phyloP scores from a whole-genome alignment of 2,329 filamentous ascomycete species.

The Botrytis porri region DNA sequence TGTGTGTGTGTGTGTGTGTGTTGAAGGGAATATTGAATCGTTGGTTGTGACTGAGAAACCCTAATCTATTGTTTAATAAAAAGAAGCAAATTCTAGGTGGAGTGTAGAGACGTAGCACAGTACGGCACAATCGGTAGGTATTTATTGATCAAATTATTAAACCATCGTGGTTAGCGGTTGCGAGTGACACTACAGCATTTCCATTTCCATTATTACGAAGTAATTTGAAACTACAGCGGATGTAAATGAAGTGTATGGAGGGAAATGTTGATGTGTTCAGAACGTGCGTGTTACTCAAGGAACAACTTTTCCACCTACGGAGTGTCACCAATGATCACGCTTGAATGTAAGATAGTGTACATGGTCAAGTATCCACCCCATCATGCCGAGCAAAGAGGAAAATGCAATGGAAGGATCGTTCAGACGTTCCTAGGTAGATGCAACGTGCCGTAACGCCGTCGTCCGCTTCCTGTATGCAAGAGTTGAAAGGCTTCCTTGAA shows the following conservation, averaged over 20 bases:
- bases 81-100: not conserved
- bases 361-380: not conserved
- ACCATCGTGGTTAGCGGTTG: not conserved
- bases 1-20: not conserved
- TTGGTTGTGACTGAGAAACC: not conserved
- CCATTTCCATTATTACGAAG: not conserved
- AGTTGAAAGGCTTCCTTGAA: not conserved
- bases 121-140: not conserved
- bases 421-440: not conserved
- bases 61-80: not conserved
- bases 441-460: slow-evolving; percentile 11
- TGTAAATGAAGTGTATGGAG: not conserved
- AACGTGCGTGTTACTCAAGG: not conserved
- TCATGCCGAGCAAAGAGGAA: slow-evolving; percentile 1
- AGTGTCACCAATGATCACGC: not conserved
- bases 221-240: not conserved
- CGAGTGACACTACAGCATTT: not conserved
- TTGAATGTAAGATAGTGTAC: not conserved
- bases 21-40: not conserved
- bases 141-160: not conserved
- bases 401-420: slow-evolving; percentile 12
- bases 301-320: not conserved
- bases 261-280: not conserved
- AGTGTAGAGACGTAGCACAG: not conserved
- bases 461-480: slow-evolving; percentile 11